Percentiles rank a stretch among this genome's conserved stretches.
These are phyloP conservation scores for Pachyrhizus erosus DNA, from an alignment of 306 rosid genomes.

Conservation along the genomic window DNA sequence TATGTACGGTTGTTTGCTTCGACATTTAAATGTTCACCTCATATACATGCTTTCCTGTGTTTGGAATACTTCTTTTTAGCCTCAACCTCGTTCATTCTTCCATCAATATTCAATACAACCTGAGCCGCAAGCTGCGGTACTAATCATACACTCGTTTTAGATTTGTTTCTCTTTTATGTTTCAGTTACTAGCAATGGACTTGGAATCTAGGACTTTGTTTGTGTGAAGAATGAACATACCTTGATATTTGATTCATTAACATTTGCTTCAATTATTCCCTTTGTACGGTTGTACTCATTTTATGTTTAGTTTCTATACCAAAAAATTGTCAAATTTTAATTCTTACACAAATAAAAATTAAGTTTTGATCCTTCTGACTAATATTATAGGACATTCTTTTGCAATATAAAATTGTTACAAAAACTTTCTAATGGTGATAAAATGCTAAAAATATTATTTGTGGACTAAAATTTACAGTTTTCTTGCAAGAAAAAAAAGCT, in stretches of 20 bases:
- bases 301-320: too few species aligned
- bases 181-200: background rate
- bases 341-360: too few species aligned
- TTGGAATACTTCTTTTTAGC: background rate
- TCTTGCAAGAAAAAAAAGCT: too few species aligned
- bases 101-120: background rate
- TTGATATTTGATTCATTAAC: background rate
- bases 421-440: too few species aligned
- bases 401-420: too few species aligned
- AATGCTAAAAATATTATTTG: too few species aligned
- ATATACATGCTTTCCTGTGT: slow-evolving; percentile 1
- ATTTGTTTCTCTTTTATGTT: background rate
- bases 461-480: too few species aligned
- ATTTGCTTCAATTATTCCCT: too few species aligned
- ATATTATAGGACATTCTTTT: too few species aligned
- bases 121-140: background rate
- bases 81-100: background rate
- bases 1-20: slow-evolving; percentile 17
- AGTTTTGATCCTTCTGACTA: too few species aligned
- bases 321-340: too few species aligned
- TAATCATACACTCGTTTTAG: background rate
- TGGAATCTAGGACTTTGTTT: background rate
- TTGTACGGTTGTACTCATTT: too few species aligned
- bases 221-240: background rate
- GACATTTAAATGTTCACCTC: slow-evolving; percentile 11